Percentiles rank a stretch among this genome's conserved stretches.
Evolutionary conservation across 495 filamentous ascomycete species (phyloP).

Genomic region (Ramalina intermedia): DNA sequence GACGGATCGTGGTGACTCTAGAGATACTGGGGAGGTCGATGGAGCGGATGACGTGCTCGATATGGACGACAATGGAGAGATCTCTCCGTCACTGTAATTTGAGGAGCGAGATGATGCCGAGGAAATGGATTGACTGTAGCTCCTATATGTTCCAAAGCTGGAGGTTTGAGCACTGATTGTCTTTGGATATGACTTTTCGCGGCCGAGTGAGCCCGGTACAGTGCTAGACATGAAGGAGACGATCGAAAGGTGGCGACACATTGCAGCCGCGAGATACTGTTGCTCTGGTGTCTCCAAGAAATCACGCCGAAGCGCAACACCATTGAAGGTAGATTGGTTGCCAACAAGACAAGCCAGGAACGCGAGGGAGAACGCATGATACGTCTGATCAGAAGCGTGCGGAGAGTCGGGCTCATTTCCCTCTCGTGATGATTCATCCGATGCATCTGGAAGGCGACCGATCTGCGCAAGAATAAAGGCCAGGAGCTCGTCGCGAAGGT

Average conservation of each 20-base stretch:
- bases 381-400: conserved; percentile 5
- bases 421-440: background rate
- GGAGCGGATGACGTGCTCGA: conserved; percentile 9
- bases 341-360: conserved; percentile 7
- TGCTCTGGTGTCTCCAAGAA: conserved; percentile 12
- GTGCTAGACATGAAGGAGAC: conserved; percentile 9
- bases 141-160: background rate
- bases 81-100: conserved; percentile 3
- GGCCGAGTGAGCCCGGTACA: background rate
- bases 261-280: conserved; percentile 9
- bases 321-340: background rate
- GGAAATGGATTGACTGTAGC: conserved; percentile 4
- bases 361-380: conserved; percentile 5
- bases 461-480: conserved; percentile 7
- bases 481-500: conserved; percentile 4
- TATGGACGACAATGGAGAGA: conserved; percentile 5
- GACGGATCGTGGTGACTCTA: background rate
- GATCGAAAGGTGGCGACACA: conserved; percentile 10
- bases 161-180: background rate
- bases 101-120: conserved; percentile 7
- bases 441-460: background rate
- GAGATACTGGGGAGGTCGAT: background rate
- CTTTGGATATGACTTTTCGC: background rate
- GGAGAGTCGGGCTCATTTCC: background rate
- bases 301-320: background rate